These are phyloP conservation scores for Suhomyces vadensis DNA, from an alignment of 805 yeast species.

Conservation along the genomic window DNA sequence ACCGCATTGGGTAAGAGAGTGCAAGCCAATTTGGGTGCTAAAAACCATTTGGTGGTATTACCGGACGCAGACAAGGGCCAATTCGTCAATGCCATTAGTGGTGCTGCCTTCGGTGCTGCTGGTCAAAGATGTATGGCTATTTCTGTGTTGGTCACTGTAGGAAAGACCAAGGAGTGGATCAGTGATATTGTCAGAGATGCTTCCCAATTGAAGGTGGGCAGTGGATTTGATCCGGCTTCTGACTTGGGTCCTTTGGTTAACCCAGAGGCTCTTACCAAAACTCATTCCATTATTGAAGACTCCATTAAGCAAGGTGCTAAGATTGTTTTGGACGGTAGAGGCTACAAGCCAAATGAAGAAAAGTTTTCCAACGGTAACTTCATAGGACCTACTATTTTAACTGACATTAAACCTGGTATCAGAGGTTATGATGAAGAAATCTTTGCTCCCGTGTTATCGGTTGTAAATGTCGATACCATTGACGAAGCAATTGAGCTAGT, in stretches of 20 bases:
- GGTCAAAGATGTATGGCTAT: conserved; percentile 86
- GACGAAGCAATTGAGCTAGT: conserved; percentile 68
- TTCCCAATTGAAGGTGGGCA: conserved; percentile 54
- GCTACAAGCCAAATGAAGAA: conserved; percentile 38
- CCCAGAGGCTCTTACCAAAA: conserved; percentile 54
- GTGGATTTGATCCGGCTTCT: conserved; percentile 63
- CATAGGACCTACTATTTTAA: conserved; percentile 68
- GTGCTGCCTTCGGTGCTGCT: conserved; percentile 83
- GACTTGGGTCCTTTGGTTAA: conserved; percentile 76
- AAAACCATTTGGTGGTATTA: conserved; percentile 70
- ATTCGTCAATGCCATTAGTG: conserved; percentile 63
- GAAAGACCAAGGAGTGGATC: conserved; percentile 63
- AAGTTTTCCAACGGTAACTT: conserved; percentile 59
- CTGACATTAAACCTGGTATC: conserved; percentile 66
- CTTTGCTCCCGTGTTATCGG: conserved; percentile 72
- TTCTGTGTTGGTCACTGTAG: conserved; percentile 71
- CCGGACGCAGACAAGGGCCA: conserved; percentile 71
- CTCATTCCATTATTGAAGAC: conserved; percentile 57
- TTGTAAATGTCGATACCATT: conserved; percentile 60
- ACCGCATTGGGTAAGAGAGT: conserved; percentile 70
- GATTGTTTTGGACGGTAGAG: conserved; percentile 64
- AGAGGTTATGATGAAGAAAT: conserved; percentile 72
- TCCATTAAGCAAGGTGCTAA: conserved; percentile 62
- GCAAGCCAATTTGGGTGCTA: conserved; percentile 78
- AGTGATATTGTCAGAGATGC: conserved; percentile 60